These are phyloP conservation scores for Neurospora hispaniola DNA, from an alignment of 495 filamentous ascomycete species.

Conservation along the genomic window DNA sequence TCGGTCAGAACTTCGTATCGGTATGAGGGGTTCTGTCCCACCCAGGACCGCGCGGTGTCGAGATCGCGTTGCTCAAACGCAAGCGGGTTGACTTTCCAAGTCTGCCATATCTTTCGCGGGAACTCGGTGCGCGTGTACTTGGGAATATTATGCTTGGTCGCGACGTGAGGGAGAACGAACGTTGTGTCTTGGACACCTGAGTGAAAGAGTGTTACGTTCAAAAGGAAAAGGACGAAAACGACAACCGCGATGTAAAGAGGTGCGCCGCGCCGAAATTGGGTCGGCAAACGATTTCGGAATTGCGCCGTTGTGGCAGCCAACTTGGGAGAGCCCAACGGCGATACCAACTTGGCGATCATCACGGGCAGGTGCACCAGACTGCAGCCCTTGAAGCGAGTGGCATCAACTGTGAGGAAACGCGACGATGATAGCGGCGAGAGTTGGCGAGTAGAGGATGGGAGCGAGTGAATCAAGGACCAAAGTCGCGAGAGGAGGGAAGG, in stretches of 20 bases:
- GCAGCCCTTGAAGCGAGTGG: slow-evolving; percentile 9
- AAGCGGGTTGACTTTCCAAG: slow-evolving; percentile 53
- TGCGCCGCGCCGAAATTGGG: slow-evolving; percentile 25
- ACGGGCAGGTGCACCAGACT: slow-evolving; percentile 3
- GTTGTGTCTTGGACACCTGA: slow-evolving; percentile 11
- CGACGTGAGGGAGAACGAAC: neutral
- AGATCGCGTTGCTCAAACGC: slow-evolving; percentile 46
- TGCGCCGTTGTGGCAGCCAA: slow-evolving; percentile 25
- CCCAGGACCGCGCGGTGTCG: slow-evolving; percentile 45
- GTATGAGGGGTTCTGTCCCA: slow-evolving; percentile 43
- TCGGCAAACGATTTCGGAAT: slow-evolving; percentile 27
- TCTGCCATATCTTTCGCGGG: slow-evolving; percentile 49
- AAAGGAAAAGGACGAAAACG: slow-evolving; percentile 29
- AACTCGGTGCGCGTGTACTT: slow-evolving; percentile 16
- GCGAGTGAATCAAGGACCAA: neutral
- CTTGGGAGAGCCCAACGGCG: slow-evolving; percentile 27
- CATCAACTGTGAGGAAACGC: slow-evolving; percentile 8
- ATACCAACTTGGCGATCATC: slow-evolving; percentile 29
- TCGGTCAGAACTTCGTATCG: slow-evolving; percentile 58
- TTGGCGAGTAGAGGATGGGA: neutral
- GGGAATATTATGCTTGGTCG: neutral
- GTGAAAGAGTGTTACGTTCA: slow-evolving; percentile 32
- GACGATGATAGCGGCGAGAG: slow-evolving; percentile 1
- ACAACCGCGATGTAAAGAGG: slow-evolving; percentile 25
- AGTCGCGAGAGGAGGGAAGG: neutral